Evolutionary conservation across 805 yeast species (phyloP), one percentile per base, ranked within the genome.

Genomic region (Zygosaccharomyces kombuchaensis): DNA sequence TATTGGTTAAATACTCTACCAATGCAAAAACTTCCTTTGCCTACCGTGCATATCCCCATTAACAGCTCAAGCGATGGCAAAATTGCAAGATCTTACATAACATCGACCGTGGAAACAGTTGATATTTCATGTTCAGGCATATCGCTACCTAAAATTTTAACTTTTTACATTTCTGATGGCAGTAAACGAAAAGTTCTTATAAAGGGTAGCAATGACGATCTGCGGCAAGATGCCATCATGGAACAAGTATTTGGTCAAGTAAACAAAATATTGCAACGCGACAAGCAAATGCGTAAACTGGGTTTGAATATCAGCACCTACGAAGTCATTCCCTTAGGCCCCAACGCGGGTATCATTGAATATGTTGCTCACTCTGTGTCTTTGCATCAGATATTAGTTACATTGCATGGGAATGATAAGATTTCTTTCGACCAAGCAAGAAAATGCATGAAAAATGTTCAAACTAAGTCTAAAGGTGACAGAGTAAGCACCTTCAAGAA

Each of bases 201-300:
- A 53, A 93, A 93, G 60, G 87, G 87, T 21, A 89, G 95, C 5
- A 76, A 87, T 8, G 99, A 93, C 66, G 99, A 93, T 66, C 69
- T 93, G 43, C 71, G 98, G 42, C 99, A 95, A 66, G 99, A 93
- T 67, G 86, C 96, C 0, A 87, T 93, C 46, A 95, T 93, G 99
- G 95, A 91, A 62, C 98, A 93, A 61, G 98, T 91, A 1, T 93
- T 95, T 63, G 84, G 76, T 16, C 87, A 89, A 57, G 96, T 89
- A 12, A 89, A 90, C 58, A 65, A 71, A 10, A 75, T 88, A 30
- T 73, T 91, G 45, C 62, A 55, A 9, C 68, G 68, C 19, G 80
- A 86, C 57, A 72, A 73, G 43, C 77, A 76, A 26, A 73, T 91
- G 0, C 62, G 81, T 21, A 73, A 68, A 41, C 63, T 90, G n/a